These are phyloP conservation scores for Chlorophyllum brunneum DNA, from an alignment of 768 basidiomycete species.

Conservation along the genomic window DNA sequence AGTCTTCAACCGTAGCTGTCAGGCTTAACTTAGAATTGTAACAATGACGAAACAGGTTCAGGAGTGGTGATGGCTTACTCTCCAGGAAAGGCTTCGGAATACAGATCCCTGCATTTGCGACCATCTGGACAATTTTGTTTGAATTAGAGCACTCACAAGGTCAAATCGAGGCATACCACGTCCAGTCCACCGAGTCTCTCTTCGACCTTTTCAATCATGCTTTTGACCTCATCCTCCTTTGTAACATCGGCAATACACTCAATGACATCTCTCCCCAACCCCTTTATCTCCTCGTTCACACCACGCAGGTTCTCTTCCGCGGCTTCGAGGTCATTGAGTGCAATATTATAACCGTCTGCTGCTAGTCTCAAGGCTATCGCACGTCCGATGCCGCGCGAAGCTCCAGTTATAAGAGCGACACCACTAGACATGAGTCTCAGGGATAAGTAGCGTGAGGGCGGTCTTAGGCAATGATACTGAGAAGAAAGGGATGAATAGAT, in stretches of 20 bases:
- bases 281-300: conserved; percentile 12
- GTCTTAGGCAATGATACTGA: neutral
- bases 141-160: neutral
- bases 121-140: conserved; percentile 3
- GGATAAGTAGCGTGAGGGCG: neutral
- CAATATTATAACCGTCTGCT: conserved; percentile 38
- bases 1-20: conserved; percentile 31
- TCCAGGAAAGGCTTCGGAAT: conserved; percentile 10
- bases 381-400: conserved; percentile 44
- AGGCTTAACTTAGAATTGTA: neutral
- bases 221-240: conserved; percentile 16
- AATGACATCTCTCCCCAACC: conserved; percentile 12
- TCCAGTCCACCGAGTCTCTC: conserved; percentile 18
- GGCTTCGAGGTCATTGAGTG: conserved; percentile 33
- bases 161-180: conserved; percentile 13
- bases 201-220: conserved; percentile 14
- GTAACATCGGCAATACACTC: conserved; percentile 17
- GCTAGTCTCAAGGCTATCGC: conserved; percentile 44
- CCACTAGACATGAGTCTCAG: conserved; percentile 18
- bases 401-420: conserved; percentile 42
- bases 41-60: neutral
- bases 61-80: neutral
- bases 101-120: conserved; percentile 12
- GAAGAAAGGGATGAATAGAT: no score
- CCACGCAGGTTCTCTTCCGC: conserved; percentile 11